Percentiles rank a stretch among this genome's conserved stretches.
Conservation (phyloP, 192 early-diverging fungal species). For the Entomortierella chlamydospora region DNA sequence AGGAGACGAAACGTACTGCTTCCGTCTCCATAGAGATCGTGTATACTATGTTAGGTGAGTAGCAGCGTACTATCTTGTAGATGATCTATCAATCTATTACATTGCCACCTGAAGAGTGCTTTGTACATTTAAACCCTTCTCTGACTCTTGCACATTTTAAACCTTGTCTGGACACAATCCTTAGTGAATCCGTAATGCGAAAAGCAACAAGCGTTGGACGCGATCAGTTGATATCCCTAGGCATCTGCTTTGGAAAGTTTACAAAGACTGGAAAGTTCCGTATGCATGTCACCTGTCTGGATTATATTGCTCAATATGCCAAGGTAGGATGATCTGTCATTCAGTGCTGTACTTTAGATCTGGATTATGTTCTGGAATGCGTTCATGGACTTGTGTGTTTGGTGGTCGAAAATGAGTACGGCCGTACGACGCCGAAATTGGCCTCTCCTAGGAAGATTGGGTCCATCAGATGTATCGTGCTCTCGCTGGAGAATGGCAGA, state of each 20-base stretch:
- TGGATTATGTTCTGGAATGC: too few species aligned
- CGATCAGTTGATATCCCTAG: constrained; percentile 89
- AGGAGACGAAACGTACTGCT: constrained; percentile 96
- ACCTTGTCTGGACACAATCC: background rate
- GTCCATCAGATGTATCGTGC: too few species aligned
- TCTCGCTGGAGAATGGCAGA: too few species aligned
- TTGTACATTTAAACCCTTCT: too few species aligned
- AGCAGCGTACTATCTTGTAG: background rate
- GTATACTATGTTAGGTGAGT: constrained; percentile 95
- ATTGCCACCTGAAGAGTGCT: background rate
- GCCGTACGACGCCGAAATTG: too few species aligned
- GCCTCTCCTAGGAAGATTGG: too few species aligned
- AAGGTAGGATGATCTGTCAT: constrained; percentile 62
- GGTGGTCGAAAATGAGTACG: too few species aligned
- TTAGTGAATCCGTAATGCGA: constrained; percentile 92
- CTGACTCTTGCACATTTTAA: too few species aligned
- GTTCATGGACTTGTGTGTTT: too few species aligned
- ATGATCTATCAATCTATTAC: too few species aligned
- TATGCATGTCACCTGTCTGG: constrained; percentile 93
- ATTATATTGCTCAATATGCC: constrained; percentile 94
- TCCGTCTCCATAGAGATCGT: constrained; percentile 92
- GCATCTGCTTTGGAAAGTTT: constrained; percentile 99
- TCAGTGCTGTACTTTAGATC: too few species aligned
- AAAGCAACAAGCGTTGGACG: constrained; percentile 84
- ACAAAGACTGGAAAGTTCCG: constrained; percentile 98